A percentile compares a stretch with the other conserved stretches of the same genome.
These are phyloP conservation scores for Trichoderma polysporum DNA, from an alignment of 2,329 filamentous ascomycete genomes.

Conservation along the genomic window DNA sequence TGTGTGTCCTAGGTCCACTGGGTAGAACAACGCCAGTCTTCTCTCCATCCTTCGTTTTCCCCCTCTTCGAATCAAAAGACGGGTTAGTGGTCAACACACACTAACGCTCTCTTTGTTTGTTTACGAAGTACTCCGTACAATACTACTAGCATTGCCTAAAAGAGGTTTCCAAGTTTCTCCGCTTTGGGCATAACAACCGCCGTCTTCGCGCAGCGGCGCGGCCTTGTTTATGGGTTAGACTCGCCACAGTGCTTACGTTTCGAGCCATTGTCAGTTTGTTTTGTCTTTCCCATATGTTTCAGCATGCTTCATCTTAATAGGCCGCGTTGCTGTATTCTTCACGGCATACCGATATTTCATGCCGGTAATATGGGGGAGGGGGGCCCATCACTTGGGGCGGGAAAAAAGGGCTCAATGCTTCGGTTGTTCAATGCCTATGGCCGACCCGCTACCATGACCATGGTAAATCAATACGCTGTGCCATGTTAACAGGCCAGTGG, in stretches of 20 bases:
- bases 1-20: constrained; percentile 5
- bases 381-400: not conserved
- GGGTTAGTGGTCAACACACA: not conserved
- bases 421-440: constrained; percentile 15
- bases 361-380: not conserved
- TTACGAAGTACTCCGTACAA: too few species aligned
- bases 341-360: not conserved
- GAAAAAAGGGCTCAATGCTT: constrained; percentile 17
- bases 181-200: not conserved
- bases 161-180: not conserved
- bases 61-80: not conserved
- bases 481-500: constrained; percentile 7
- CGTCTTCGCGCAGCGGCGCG: not conserved
- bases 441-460: constrained; percentile 18
- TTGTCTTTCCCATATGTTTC: constrained; percentile 4
- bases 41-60: constrained; percentile 1
- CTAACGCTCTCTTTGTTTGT: not conserved
- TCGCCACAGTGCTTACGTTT: not conserved
- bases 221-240: not conserved
- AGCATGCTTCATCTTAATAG: constrained; percentile 10
- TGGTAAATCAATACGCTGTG: constrained; percentile 13
- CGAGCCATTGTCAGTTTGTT: not conserved
- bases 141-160: not conserved
- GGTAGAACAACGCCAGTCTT: constrained; percentile 16
- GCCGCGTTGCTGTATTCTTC: not conserved